Base-by-base conservation (phyloP, 148 eudicot species). In the Fagopyrum esculentum region DNA sequence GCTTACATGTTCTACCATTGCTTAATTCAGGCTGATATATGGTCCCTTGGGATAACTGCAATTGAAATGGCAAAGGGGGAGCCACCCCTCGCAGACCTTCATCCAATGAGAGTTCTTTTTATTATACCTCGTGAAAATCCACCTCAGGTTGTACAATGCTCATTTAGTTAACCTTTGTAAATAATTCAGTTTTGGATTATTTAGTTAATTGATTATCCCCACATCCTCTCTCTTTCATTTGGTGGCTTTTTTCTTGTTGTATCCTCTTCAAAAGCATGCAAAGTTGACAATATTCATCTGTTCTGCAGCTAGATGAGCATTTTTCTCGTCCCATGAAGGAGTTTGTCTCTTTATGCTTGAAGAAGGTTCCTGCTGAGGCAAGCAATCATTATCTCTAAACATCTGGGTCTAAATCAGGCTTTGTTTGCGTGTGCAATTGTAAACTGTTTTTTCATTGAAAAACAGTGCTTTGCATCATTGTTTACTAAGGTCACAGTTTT, bases 11-110 rank as follows among this genome's bases (percentile, higher is more conserved):
- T 66, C 19, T 66, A 19, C 12, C 35, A 35, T 16, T 43, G 71
- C 71, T 66, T 13, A 35, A 66, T 82, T 77, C 89, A 94, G 98
- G 98, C 97, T 59, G 98, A 94, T 87, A 94, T 94, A 74, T 94
- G 98, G 98, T 94, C 98, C 54, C 83, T 91, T 70, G 98, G 98
- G 55, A 91, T 94, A 71, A 94, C 98, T 79, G 89, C 96, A 29
- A 94, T 94, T 83, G 98, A 94, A 83, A 94, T 94, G 92, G 98
- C 98, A 11, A 94, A 91, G 78, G 98, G 98, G 63, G 97, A 94
- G 77, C 98, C 98, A 75, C 98, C 98, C 68, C 93, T 91, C 48
- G 90, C 98, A 51, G 98, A 94, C 83, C 97, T 90, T 51, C 97
- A 94, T 74, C 98, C 98, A 63, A 90, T 94, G 98, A 91, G 98